A percentile compares a stretch with the other conserved stretches of the same genome.
Conservation (phyloP, 306 rosid genomes). For the Gynostemma pentaphyllum region DNA sequence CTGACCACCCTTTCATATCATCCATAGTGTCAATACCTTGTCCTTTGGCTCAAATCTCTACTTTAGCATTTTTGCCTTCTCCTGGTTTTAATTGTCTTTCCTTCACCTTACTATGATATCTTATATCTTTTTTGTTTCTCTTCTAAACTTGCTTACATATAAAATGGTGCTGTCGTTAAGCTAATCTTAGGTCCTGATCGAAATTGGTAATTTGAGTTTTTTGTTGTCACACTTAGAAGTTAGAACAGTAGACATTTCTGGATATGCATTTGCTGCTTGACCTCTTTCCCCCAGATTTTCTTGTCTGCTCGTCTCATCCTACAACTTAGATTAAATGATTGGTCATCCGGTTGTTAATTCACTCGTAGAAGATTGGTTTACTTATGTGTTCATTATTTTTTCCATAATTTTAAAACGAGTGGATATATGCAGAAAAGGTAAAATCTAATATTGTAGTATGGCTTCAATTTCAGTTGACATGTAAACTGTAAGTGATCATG, state of each 20-base stretch:
- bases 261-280: background rate
- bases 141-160: too few relatives aligned
- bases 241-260: background rate
- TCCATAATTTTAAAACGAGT: background rate
- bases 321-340: too few relatives aligned
- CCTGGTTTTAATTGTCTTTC: too few relatives aligned
- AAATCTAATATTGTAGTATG: background rate
- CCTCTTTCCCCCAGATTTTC: background rate
- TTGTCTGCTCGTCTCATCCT: background rate
- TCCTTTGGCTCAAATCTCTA: too few relatives aligned
- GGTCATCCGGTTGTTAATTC: background rate
- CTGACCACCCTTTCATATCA: too few relatives aligned
- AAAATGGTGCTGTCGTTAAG: too few relatives aligned
- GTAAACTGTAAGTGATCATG: background rate
- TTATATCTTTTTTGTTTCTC: too few relatives aligned
- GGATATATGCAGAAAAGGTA: background rate
- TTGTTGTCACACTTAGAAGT: background rate
- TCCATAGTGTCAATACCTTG: too few relatives aligned
- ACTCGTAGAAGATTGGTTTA: background rate
- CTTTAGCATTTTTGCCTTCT: too few relatives aligned
- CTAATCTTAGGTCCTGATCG: too few relatives aligned
- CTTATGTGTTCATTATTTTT: background rate
- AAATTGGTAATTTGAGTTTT: too few relatives aligned
- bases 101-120: background rate
- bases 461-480: background rate